Percentiles rank a stretch among this genome's conserved stretches.
Evolutionary conservation across 1,284 basidiomycete species (phyloP).

Genomic region (Porogramme epimiltina): DNA sequence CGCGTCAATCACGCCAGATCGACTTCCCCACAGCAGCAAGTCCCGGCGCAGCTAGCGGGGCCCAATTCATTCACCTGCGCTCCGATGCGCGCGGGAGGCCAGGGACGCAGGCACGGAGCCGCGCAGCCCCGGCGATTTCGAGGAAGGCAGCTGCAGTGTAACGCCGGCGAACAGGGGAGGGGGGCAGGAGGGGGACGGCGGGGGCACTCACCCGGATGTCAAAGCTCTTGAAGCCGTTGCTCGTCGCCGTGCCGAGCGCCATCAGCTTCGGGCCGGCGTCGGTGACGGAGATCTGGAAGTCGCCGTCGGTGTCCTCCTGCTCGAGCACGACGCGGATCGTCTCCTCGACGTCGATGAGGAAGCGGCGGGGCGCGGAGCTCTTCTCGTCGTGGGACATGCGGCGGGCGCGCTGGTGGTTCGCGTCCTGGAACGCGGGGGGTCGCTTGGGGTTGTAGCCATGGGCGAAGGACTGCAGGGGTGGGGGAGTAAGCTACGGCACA

Average conservation of each 20-base stretch:
- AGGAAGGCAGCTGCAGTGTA: no score
- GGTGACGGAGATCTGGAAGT: conserved; percentile 96
- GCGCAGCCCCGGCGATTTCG: no score
- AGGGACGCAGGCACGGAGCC: no score
- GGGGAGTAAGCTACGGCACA: conserved; percentile 1
- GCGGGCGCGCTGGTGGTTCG: conserved; percentile 69
- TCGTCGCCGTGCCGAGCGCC: conserved; percentile 93
- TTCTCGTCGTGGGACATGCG: conserved; percentile 88
- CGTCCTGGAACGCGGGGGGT: conserved; percentile 71
- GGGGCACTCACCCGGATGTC: conserved; percentile 80
- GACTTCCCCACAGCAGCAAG: conserved; percentile 13
- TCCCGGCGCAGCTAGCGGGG: not conserved
- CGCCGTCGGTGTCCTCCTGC: conserved; percentile 97
- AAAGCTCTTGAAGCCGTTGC: conserved; percentile 96
- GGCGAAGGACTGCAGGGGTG: conserved; percentile 30
- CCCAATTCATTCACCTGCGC: no score
- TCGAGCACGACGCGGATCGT: conserved; percentile 95
- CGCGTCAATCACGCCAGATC: conserved; percentile 14
- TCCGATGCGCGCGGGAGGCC: no score
- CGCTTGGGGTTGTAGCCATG: conserved; percentile 62
- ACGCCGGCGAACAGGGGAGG: no score
- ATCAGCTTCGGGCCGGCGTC: conserved; percentile 98
- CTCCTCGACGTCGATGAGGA: conserved; percentile 98
- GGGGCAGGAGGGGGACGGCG: no score
- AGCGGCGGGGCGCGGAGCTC: conserved; percentile 74